A percentile compares a stretch with the other conserved stretches of the same genome.
Conservation (phyloP, 2,329 filamentous ascomycete genomes). For the Phoma sp. region DNA sequence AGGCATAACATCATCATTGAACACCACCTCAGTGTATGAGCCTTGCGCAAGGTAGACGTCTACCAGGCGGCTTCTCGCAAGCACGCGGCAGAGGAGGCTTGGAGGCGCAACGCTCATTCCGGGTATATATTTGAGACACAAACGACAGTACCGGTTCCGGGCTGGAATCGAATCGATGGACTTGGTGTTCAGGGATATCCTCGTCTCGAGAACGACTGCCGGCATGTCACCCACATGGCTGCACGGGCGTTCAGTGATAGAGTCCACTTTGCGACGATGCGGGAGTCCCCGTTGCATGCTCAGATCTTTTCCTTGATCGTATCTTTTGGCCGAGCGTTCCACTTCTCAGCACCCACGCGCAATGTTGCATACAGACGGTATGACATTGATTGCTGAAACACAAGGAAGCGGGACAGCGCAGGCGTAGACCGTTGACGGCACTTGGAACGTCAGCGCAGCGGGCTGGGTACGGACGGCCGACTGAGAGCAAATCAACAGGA, state of each 20-base stretch:
- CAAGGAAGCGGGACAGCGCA: slow-evolving; percentile 1
- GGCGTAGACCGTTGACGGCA: neutral
- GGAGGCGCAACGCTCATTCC: neutral
- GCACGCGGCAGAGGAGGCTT: neutral
- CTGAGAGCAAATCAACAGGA: slow-evolving; percentile 9
- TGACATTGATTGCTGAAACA: slow-evolving; percentile 5
- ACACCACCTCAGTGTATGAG: neutral
- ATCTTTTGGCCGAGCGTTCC: neutral
- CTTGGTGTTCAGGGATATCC: slow-evolving; percentile 8
- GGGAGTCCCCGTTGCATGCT: slow-evolving; percentile 4
- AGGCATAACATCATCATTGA: neutral
- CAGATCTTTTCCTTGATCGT: neutral
- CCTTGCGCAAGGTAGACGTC: neutral
- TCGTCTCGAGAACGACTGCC: slow-evolving; percentile 9
- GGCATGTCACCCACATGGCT: slow-evolving; percentile 17
- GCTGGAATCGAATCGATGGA: slow-evolving; percentile 2
- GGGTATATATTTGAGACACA: neutral
- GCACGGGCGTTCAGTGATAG: slow-evolving; percentile 9
- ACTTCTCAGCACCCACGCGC: neutral
- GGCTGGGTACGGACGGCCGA: slow-evolving; percentile 1
- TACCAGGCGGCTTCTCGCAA: neutral
- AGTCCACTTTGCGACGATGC: slow-evolving; percentile 8
- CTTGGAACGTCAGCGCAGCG: slow-evolving; percentile 6
- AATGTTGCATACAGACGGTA: neutral
- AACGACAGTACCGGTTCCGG: neutral